Evolutionary conservation across 2,329 filamentous ascomycete genomes (phyloP).

Genomic region (Xylaria sp.): DNA sequence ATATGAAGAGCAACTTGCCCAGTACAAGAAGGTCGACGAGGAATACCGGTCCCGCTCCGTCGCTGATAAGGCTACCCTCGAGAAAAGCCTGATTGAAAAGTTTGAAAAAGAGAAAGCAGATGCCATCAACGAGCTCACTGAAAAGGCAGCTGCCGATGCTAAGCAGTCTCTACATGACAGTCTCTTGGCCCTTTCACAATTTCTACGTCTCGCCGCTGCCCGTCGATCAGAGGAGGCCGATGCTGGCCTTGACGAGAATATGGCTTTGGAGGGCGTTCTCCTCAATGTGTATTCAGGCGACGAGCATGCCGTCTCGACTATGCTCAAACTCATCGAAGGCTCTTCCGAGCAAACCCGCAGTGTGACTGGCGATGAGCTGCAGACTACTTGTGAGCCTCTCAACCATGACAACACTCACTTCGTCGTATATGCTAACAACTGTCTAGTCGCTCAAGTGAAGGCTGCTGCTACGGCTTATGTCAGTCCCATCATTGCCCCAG

Average conservation of each 20-base stretch:
- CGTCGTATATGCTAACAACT: constrained; percentile 32
- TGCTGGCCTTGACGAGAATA: constrained; percentile 71
- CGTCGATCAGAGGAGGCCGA: constrained; percentile 73
- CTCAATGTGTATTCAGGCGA: constrained; percentile 81
- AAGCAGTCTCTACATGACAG: constrained; percentile 65
- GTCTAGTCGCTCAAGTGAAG: constrained; percentile 64
- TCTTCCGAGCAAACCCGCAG: constrained; percentile 69
- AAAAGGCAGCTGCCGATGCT: constrained; percentile 59
- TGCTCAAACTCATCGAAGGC: constrained; percentile 78
- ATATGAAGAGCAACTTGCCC: constrained; percentile 74
- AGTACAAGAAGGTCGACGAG: constrained; percentile 76
- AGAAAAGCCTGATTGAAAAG: constrained; percentile 60
- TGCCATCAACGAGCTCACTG: constrained; percentile 58
- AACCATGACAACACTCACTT: neutral
- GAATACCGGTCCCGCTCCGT: constrained; percentile 69
- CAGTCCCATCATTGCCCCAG: constrained; percentile 40
- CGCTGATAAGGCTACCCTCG: constrained; percentile 64
- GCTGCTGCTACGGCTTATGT: constrained; percentile 59
- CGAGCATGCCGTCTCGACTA: constrained; percentile 73
- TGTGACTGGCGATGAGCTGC: constrained; percentile 67
- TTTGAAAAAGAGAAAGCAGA: constrained; percentile 61
- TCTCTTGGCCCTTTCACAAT: constrained; percentile 76
- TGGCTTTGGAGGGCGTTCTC: constrained; percentile 80
- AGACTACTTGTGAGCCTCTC: constrained; percentile 71
- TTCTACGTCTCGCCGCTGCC: constrained; percentile 78